Conservation (phyloP, 2,329 filamentous ascomycete species). For the Microsporum ferrugineum region DNA sequence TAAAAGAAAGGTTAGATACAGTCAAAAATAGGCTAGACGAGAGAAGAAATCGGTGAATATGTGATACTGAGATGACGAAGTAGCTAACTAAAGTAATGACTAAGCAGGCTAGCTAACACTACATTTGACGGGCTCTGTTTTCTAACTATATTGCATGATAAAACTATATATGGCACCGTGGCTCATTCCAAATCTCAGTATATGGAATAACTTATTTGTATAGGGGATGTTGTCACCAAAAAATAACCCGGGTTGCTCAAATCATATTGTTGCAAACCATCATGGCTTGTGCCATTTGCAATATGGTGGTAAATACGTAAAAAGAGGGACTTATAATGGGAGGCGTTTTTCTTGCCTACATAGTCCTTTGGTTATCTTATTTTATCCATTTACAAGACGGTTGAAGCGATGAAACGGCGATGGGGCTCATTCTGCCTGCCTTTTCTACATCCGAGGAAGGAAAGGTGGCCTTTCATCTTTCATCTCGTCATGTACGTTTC, state of each 20-base stretch:
- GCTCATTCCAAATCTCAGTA: neutral
- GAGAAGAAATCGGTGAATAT: no score
- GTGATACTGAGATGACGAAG: no score
- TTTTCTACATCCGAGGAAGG: neutral
- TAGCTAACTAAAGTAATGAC: no score
- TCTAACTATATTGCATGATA: neutral
- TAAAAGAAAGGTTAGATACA: no score
- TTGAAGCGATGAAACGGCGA: neutral
- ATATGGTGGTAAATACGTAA: neutral
- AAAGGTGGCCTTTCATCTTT: neutral
- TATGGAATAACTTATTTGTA: neutral
- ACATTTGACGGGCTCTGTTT: neutral
- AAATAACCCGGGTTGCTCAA: neutral
- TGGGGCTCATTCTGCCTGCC: neutral
- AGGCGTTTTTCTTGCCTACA: neutral
- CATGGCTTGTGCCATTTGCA: neutral
- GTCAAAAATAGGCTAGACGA: no score
- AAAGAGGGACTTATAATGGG: no score
- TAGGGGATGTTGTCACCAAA: neutral
- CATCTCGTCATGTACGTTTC: neutral
- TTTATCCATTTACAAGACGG: neutral
- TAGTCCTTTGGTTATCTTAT: no score
- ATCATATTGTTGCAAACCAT: neutral
- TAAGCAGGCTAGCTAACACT: neutral
- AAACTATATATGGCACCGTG: neutral